Evolutionary conservation across 202 grass and related monocot species (phyloP).

Genomic region (Panicum hallii): DNA sequence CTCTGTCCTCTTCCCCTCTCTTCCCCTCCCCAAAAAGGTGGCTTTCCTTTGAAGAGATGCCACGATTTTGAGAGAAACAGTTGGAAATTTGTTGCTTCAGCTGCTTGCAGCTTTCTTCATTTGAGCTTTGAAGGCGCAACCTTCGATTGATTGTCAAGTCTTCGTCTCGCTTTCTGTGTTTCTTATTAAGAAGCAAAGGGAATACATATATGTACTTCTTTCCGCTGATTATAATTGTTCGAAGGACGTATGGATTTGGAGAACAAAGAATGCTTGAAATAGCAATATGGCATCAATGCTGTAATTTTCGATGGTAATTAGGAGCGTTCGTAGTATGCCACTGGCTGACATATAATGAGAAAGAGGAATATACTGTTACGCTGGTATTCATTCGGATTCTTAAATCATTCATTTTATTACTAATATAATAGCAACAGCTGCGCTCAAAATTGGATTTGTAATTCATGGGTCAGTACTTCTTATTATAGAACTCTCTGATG

Average conservation of each 20-base stretch:
- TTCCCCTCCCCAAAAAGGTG: background rate
- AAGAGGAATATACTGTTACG: constrained; percentile 30
- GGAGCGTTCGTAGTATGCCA: constrained; percentile 13
- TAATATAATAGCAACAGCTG: background rate
- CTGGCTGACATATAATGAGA: constrained; percentile 25
- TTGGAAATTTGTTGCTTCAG: constrained; percentile 43
- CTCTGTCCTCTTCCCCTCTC: background rate
- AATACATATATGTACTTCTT: constrained; percentile 27
- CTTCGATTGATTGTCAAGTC: constrained; percentile 9
- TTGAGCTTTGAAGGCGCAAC: constrained; percentile 9
- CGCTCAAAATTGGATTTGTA: constrained; percentile 24
- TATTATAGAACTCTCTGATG: constrained; percentile 16
- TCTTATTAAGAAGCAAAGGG: constrained; percentile 6
- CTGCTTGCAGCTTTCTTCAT: constrained; percentile 27
- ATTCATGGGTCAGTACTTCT: background rate
- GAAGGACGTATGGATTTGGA: background rate
- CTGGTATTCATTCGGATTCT: background rate
- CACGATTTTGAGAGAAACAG: constrained; percentile 29
- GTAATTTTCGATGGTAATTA: background rate
- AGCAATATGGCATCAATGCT: constrained; percentile 25
- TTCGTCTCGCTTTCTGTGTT: constrained; percentile 17
- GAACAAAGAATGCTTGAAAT: constrained; percentile 40
- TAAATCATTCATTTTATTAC: background rate
- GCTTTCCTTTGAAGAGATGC: constrained; percentile 29
- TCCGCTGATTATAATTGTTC: constrained; percentile 5